Conservation (phyloP, 2,329 filamentous ascomycete genomes). For the Paramyrothecium sp. region DNA sequence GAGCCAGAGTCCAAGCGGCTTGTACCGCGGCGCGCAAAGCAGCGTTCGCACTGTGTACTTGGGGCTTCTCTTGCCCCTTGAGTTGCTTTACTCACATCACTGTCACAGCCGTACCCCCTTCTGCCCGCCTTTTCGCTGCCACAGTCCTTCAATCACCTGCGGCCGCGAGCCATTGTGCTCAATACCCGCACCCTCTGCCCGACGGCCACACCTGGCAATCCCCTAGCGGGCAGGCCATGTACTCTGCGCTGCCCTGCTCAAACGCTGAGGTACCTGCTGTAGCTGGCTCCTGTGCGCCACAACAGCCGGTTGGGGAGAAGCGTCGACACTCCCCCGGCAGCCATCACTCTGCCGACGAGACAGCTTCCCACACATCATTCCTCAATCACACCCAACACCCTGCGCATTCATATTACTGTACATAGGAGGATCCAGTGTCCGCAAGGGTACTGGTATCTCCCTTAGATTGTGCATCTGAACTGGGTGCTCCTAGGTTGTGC, state of each 20-base stretch:
- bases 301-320: neutral
- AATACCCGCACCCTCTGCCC: slow-evolving; percentile 20
- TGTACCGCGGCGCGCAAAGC: slow-evolving; percentile 22
- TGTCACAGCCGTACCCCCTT: slow-evolving; percentile 1
- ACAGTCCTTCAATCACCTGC: slow-evolving; percentile 23
- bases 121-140: slow-evolving; percentile 16
- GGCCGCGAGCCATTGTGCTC: slow-evolving; percentile 12
- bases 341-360: neutral
- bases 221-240: neutral
- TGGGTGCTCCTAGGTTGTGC: too few species aligned
- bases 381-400: neutral
- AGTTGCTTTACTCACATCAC: slow-evolving; percentile 10
- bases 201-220: slow-evolving; percentile 11
- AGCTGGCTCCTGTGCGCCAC: neutral
- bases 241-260: neutral
- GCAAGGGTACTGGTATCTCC: too few species aligned
- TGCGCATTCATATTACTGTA: neutral
- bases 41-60: slow-evolving; percentile 34
- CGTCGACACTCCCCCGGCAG: neutral
- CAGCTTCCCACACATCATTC: neutral
- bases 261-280: neutral
- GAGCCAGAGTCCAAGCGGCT: slow-evolving; percentile 32
- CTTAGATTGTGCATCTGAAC: too few species aligned
- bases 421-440: too few species aligned
- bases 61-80: slow-evolving; percentile 5